These are phyloP conservation scores for Iberis pinnata DNA, from an alignment of 345 rosid species.

Conservation along the genomic window DNA sequence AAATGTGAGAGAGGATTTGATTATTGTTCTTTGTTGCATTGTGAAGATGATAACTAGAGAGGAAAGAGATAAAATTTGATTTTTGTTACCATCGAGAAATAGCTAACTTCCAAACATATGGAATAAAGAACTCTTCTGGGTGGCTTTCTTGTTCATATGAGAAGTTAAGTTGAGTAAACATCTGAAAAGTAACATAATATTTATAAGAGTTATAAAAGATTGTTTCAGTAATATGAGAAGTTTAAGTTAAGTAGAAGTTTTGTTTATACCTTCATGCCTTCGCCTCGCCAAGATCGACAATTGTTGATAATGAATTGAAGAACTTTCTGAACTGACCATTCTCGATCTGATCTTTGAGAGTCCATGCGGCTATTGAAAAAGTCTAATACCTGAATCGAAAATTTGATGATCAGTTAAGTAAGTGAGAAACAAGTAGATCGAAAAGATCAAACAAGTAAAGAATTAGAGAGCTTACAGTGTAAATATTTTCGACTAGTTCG, in stretches of 20 bases:
- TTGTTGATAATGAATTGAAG: constrained; percentile 62
- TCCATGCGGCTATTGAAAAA: constrained; percentile 90
- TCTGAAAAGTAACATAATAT: constrained; percentile 35
- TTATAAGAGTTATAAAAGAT: not conserved
- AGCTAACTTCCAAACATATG: constrained; percentile 83
- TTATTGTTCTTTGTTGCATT: constrained; percentile 3
- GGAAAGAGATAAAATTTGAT: not conserved
- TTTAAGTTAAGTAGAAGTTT: not conserved
- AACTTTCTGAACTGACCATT: constrained; percentile 96
- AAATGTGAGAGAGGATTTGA: not conserved
- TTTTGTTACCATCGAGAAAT: constrained; percentile 52
- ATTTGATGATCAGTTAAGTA: not conserved
- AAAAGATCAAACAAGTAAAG: not conserved
- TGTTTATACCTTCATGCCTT: constrained; percentile 79
- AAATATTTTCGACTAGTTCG: constrained; percentile 87
- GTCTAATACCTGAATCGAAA: constrained; percentile 59
- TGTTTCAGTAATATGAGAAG: too few species aligned
- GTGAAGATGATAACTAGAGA: not conserved
- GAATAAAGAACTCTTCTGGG: constrained; percentile 93
- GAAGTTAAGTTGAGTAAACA: constrained; percentile 92
- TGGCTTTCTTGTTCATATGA: constrained; percentile 98
- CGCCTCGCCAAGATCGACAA: constrained; percentile 92
- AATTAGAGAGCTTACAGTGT: constrained; percentile 42
- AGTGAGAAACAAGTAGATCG: not conserved
- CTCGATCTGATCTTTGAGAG: constrained; percentile 68